These are phyloP conservation scores for Penicillium freii DNA, from an alignment of 2,329 filamentous ascomycete species.

Conservation along the genomic window DNA sequence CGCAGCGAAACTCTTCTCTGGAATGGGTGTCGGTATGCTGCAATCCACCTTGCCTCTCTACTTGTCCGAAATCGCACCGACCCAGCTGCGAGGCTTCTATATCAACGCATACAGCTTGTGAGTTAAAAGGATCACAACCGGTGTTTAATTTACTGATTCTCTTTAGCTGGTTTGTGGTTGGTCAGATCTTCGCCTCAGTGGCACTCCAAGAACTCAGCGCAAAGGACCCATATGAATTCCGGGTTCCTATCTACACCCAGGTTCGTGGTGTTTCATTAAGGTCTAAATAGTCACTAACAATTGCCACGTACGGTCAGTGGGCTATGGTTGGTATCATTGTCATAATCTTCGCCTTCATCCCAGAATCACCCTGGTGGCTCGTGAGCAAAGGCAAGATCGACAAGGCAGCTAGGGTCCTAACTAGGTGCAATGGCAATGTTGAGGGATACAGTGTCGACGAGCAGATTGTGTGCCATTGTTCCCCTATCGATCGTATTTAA, in stretches of 20 bases:
- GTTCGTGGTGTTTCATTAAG: constrained; percentile 15
- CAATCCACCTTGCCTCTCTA: constrained; percentile 46
- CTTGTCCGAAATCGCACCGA: constrained; percentile 44
- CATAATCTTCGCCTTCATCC: constrained; percentile 40
- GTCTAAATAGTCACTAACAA: background rate
- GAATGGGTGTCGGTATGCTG: constrained; percentile 46
- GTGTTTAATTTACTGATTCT: no score
- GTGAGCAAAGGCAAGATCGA: constrained; percentile 34
- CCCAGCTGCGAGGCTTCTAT: constrained; percentile 41
- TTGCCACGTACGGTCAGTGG: constrained; percentile 34
- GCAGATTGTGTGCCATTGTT: constrained; percentile 27
- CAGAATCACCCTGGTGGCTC: constrained; percentile 43
- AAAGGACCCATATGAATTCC: constrained; percentile 35
- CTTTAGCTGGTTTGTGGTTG: constrained; percentile 44
- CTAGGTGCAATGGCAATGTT: constrained; percentile 28
- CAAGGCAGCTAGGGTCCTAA: constrained; percentile 33
- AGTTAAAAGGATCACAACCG: constrained; percentile 1
- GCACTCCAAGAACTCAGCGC: constrained; percentile 40
- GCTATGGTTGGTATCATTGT: constrained; percentile 45
- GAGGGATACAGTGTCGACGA: constrained; percentile 35
- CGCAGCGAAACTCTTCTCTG: constrained; percentile 35
- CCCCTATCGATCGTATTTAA: background rate
- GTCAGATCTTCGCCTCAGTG: constrained; percentile 45
- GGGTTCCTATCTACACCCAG: constrained; percentile 46
- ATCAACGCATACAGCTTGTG: constrained; percentile 45